Evolutionary conservation across 139 green algal species (phyloP), one percentile per base, ranked within the genome.

Genomic region (Coelastrella sp.): DNA sequence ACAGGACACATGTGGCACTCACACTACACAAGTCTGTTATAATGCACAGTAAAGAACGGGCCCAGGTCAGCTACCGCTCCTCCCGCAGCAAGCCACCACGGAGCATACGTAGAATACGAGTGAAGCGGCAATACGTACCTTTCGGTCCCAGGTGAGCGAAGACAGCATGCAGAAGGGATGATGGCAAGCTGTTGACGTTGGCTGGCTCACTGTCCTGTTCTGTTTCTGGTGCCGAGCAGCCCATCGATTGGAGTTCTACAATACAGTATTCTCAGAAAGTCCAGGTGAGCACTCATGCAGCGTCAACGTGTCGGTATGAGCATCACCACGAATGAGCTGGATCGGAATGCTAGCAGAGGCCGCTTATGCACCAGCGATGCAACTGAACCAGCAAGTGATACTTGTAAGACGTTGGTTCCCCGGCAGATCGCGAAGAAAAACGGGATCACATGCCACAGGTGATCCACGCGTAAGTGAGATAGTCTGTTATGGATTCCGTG

Each of bases 111-210:
- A 71, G 11, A 19, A 10, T 71, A 71, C 61, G 61, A 71, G 8
- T 13, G 61, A 47, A 47, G 32, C 61, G 0, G 61, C 10, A 10
- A 13, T 71, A 19, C 68, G 68, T 22, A 32, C 61, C 79, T 64
- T 73, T 71, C 5, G 79, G 79, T 23, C 79, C 79, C 56, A 85
- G 19, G 13, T 85, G 57, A 5, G 79, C 13, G 19, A 85, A 85
- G 17, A 85, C 79, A 13, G 57, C 57, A 85, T 85, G 79, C 79
- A 85, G 79, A 22, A 73, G 60, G 19, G 79, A 61, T 14, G 79
- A 64, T 57, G 79, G 79, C 54, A 85, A 64, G 79, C 22, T 73
- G 57, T 85, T 85, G 17, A 85, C 47, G 79, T 64, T 85, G 57
- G 79, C 56, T 47, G 22, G 57, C 22, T 85, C 79, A 7, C 7